These are phyloP conservation scores for Iberis pinnata DNA, from an alignment of 345 rosid species.

Conservation along the genomic window DNA sequence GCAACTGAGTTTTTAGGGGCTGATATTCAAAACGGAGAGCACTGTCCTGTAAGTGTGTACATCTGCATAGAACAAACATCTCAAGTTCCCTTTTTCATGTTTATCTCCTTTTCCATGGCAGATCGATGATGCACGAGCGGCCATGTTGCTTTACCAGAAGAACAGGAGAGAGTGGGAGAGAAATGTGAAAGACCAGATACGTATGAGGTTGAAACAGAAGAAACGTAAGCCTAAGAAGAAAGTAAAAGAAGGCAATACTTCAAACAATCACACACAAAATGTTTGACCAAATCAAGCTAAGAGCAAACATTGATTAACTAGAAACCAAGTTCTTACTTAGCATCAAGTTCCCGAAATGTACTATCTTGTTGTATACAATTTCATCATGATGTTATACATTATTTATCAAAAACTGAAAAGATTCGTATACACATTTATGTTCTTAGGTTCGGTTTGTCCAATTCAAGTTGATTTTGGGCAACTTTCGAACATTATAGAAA, in stretches of 20 bases:
- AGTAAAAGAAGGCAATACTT: conserved; percentile 22
- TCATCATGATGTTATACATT: neutral
- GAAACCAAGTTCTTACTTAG: neutral
- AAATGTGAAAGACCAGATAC: conserved; percentile 46
- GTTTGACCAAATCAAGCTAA: conserved; percentile 11
- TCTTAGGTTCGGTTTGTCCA: neutral
- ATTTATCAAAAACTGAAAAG: conserved; percentile 1
- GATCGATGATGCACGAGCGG: conserved; percentile 85
- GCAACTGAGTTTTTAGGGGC: conserved; percentile 78
- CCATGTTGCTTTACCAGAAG: conserved; percentile 79
- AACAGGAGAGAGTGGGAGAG: conserved; percentile 73
- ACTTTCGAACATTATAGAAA: neutral
- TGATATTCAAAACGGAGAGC: conserved; percentile 88
- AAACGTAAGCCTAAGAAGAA: conserved; percentile 65
- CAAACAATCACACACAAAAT: neutral
- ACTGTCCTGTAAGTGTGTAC: conserved; percentile 68
- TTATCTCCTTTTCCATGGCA: conserved; percentile 20
- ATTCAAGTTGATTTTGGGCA: neutral
- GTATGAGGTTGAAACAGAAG: conserved; percentile 54
- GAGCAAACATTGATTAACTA: conserved; percentile 1
- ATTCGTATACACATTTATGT: no score
- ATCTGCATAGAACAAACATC: conserved; percentile 4
- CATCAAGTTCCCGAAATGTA: conserved; percentile 13
- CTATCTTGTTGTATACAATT: conserved; percentile 19
- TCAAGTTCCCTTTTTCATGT: neutral